Evolutionary conservation across 2,329 filamentous ascomycete species (phyloP).

Genomic region (Calonectria honghensis): DNA sequence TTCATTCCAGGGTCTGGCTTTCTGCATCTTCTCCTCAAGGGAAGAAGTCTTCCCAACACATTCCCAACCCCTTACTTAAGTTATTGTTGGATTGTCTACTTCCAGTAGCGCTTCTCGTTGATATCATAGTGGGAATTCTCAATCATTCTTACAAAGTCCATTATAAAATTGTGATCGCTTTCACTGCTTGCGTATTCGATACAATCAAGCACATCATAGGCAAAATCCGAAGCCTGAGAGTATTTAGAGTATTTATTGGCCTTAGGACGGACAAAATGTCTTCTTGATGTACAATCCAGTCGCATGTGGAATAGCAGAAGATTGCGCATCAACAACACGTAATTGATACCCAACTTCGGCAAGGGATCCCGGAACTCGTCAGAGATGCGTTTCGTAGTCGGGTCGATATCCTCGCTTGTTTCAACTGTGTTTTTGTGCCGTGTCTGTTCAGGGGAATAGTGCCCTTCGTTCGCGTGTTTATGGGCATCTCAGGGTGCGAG

Average conservation of each 20-base stretch:
- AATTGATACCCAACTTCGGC: not conserved
- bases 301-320: not conserved
- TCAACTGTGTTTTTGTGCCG: not conserved
- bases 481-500: not conserved
- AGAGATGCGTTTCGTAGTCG: not conserved
- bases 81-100: not conserved
- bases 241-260: no score
- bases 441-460: not conserved
- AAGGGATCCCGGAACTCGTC: not conserved
- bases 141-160: not conserved
- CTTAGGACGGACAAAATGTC: not conserved
- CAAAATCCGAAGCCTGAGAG: not conserved
- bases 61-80: not conserved
- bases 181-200: not conserved
- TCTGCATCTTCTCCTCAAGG: not conserved
- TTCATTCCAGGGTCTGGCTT: not conserved
- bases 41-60: not conserved
- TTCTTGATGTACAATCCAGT: not conserved
- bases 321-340: not conserved
- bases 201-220: not conserved
- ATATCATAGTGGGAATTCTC: no score
- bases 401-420: not conserved
- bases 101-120: not conserved
- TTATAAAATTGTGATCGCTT: not conserved
- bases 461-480: not conserved